Conservation (phyloP, 768 basidiomycete species). For the Chalciporus piperatus region DNA sequence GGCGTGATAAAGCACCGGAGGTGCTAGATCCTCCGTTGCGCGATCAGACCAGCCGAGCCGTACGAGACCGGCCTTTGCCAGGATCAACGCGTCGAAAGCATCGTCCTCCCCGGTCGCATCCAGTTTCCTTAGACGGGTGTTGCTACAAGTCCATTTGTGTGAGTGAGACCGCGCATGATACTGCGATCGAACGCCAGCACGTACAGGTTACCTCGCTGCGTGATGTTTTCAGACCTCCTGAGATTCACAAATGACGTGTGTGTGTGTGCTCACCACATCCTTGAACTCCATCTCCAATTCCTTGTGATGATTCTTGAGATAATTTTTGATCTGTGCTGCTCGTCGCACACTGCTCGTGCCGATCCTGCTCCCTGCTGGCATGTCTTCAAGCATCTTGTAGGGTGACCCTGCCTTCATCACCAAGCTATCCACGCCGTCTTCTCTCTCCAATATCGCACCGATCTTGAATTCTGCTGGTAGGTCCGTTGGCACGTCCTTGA, state of each 20-base stretch:
- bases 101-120: constrained; percentile 66
- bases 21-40: constrained; percentile 66
- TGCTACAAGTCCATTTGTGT: constrained; percentile 42
- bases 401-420: constrained; percentile 73
- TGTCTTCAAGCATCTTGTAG: constrained; percentile 74
- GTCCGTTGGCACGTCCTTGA: constrained; percentile 91
- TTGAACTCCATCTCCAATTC: constrained; percentile 60
- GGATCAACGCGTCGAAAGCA: constrained; percentile 83
- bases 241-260: background rate
- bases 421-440: constrained; percentile 85
- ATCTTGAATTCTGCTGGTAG: constrained; percentile 84
- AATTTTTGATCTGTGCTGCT: constrained; percentile 83
- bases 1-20: constrained; percentile 80
- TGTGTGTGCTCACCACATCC: constrained; percentile 71
- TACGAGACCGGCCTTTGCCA: constrained; percentile 89
- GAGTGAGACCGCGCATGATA: constrained; percentile 1
- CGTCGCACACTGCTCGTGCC: constrained; percentile 94
- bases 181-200: constrained; percentile 28
- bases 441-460: constrained; percentile 81
- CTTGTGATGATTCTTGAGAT: constrained; percentile 51
- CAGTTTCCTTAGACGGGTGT: constrained; percentile 88
- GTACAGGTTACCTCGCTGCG: constrained; percentile 83
- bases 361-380: constrained; percentile 87
- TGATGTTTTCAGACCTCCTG: constrained; percentile 1
- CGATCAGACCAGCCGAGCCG: constrained; percentile 75